phyloP scores from a whole-genome alignment of 2,329 filamentous ascomycete genomes.

The Eutypa lata region DNA sequence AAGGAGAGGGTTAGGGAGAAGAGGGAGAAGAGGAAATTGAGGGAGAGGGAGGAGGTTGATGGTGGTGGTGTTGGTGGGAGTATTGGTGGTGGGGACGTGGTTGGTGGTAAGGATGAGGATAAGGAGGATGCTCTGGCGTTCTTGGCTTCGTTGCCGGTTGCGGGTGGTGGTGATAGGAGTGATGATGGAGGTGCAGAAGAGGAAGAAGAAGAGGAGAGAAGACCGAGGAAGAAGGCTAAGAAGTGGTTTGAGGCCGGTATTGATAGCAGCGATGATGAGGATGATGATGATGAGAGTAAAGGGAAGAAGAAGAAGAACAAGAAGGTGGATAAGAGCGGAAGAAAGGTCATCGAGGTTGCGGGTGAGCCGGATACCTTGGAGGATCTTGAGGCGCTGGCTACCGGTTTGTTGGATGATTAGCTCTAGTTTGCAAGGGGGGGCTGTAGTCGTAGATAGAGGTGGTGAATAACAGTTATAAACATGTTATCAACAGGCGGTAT shows the following conservation, averaged over 20 bases:
- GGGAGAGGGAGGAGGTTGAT: slow-evolving; percentile 71
- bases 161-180: slow-evolving; percentile 27
- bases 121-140: slow-evolving; percentile 55
- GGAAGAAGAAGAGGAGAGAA: slow-evolving; percentile 39
- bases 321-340: slow-evolving; percentile 45
- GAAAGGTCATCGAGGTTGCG: slow-evolving; percentile 57
- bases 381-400: slow-evolving; percentile 74
- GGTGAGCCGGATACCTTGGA: slow-evolving; percentile 75
- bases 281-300: slow-evolving; percentile 36
- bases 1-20: slow-evolving; percentile 78
- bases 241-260: slow-evolving; percentile 74
- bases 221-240: slow-evolving; percentile 63
- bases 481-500: not conserved
- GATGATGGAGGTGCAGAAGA: slow-evolving; percentile 21
- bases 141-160: slow-evolving; percentile 54
- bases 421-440: not conserved
- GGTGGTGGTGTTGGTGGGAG: slow-evolving; percentile 39
- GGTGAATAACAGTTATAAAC: too few relatives aligned
- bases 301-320: slow-evolving; percentile 34
- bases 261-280: slow-evolving; percentile 55
- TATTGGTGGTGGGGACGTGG: slow-evolving; percentile 29
- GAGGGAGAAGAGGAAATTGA: slow-evolving; percentile 62
- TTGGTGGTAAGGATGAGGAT: slow-evolving; percentile 36
- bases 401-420: slow-evolving; percentile 59
- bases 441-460: not conserved